Percentiles rank a stretch among this genome's conserved stretches.
These are phyloP conservation scores for Tetragonia tetragonoides DNA, from an alignment of 148 eudicot species.

Conservation along the genomic window DNA sequence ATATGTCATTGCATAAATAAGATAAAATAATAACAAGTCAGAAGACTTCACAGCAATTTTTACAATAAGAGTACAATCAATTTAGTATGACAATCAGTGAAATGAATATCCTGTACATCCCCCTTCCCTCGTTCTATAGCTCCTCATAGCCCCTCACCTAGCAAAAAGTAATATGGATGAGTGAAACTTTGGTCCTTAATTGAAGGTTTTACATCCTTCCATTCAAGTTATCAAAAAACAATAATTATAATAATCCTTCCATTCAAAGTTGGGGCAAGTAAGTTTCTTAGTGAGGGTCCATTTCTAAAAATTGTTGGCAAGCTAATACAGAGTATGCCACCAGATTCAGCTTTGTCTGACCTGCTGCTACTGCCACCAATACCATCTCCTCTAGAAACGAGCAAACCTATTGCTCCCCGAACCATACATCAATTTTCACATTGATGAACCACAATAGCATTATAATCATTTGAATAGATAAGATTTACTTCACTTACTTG, in stretches of 20 bases:
- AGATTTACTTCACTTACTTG: neutral
- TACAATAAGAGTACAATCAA: neutral
- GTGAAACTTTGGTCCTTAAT: too few relatives aligned
- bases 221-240: too few relatives aligned
- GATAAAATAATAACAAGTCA: conserved; percentile 8
- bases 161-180: neutral
- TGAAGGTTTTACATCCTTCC: neutral
- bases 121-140: neutral
- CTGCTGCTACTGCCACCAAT: too few relatives aligned
- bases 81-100: neutral
- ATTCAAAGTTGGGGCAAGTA: neutral
- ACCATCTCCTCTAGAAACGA: neutral
- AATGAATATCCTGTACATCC: too few relatives aligned
- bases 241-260: too few relatives aligned
- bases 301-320: too few relatives aligned
- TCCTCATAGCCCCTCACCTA: neutral
- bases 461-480: neutral
- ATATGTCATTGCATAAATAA: neutral
- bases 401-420: neutral
- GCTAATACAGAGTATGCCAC: too few relatives aligned
- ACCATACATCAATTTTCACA: neutral
- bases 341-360: too few relatives aligned
- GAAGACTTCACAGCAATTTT: neutral
- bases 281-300: neutral
- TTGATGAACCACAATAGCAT: neutral